Conservation (phyloP, 345 rosid species). For the Sonneratia caseolaris region DNA sequence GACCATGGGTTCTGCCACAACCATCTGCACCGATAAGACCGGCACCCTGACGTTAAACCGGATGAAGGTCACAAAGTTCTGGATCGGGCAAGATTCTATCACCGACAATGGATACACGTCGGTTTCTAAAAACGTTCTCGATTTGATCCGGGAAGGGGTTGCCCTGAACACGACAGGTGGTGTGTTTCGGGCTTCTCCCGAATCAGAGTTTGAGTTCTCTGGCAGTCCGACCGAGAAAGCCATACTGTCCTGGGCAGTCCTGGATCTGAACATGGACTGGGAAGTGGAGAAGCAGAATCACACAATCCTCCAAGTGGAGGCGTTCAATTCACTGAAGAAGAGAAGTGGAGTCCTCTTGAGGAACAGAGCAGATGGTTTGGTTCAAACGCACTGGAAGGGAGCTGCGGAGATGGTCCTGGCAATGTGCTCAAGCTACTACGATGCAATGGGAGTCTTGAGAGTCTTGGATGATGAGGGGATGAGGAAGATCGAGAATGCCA, state of each 20-base stretch:
- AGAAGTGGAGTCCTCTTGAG: slow-evolving; percentile 45
- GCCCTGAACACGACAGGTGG: slow-evolving; percentile 59
- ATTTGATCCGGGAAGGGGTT: slow-evolving; percentile 44
- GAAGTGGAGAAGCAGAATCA: slow-evolving; percentile 22
- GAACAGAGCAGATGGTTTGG: slow-evolving; percentile 22
- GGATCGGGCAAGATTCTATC: slow-evolving; percentile 40
- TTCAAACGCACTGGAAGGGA: slow-evolving; percentile 69
- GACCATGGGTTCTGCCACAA: slow-evolving; percentile 81
- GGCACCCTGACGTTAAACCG: slow-evolving; percentile 64
- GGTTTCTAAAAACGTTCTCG: slow-evolving; percentile 25
- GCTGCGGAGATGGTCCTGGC: slow-evolving; percentile 68
- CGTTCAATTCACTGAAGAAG: slow-evolving; percentile 60
- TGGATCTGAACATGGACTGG: slow-evolving; percentile 29
- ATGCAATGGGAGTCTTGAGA: slow-evolving; percentile 31
- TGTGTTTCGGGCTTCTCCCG: slow-evolving; percentile 23
- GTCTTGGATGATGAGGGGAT: slow-evolving; percentile 22
- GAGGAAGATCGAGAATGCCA: slow-evolving; percentile 29
- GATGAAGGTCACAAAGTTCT: slow-evolving; percentile 56
- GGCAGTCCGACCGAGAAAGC: slow-evolving; percentile 76
- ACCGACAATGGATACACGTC: slow-evolving; percentile 9
- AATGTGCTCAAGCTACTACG: slow-evolving; percentile 48
- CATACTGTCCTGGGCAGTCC: slow-evolving; percentile 59
- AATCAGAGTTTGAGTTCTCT: slow-evolving; percentile 30
- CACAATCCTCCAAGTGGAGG: slow-evolving; percentile 45
- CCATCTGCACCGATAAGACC: slow-evolving; percentile 66